Evolutionary conservation across 116 monocot genomes (phyloP), one percentile per base, ranked within the genome.

Genomic region (Phalaenopsis hybrid): DNA sequence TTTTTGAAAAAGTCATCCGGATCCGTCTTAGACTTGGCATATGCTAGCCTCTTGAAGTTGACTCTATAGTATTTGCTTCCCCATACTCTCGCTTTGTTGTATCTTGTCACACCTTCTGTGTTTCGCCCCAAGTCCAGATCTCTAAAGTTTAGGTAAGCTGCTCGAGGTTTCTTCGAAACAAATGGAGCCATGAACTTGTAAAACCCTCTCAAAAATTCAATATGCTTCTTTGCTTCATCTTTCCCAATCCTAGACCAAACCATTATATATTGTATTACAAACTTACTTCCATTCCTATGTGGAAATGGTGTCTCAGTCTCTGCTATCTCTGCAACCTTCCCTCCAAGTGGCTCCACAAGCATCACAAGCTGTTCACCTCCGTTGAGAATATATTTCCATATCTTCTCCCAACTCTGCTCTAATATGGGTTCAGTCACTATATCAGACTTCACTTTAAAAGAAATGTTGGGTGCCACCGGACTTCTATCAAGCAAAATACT

Each of bases 401-500:
- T 79, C 23, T 44, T 74, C 67, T 79, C 79, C 87, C 86, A 92
- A 3, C 6, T 84, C 12, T 20, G 13, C 12, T 78, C 51, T 43
- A 61, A 0, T 15, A 91, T 79, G n/a, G 85, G 84, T 10, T 83
- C 20, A 0, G 57, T 89, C 75, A 89, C 81, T 44, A 80, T 85
- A 78, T 92, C 92, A 8, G 92, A 89, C 72, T 88, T 88, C 4
- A 51, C 83, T 59, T 92, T 92, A 75, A 72, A 79, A 58, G 81
- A 79, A 18, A 67, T 18, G 6, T 9, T 31, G 15, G 51, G 65
- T 15, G 9, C 6, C 4, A 25, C 37, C 13, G 9, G 18, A 2
- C 13, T 51, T 48, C 89, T 80, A 0, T 89, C 79, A 2, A 88
- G 86, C 6, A 86, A 18, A 25, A 16, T 20, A 0, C 44, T 73